Evolutionary conservation across 495 filamentous ascomycete species (phyloP), one percentile per base, ranked within the genome.

Genomic region (Penicillium cosmopolitanum): DNA sequence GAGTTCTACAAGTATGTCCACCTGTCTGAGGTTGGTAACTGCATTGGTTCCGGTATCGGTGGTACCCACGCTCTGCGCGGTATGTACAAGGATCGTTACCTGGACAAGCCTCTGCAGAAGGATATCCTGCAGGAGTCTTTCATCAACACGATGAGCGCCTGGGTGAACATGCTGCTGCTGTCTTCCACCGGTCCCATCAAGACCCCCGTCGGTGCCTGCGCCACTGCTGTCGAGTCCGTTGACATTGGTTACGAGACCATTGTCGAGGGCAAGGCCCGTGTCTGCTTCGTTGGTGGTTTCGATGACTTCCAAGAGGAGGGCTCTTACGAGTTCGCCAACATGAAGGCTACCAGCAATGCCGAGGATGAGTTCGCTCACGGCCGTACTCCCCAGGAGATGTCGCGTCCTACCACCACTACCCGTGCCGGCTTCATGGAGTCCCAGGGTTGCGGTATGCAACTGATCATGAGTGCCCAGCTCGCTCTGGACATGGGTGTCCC

Each of bases 1-100:
- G 95, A 99, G 76, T 98, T 99, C 77, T 99, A 99, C 84, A 92
- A 97, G 79, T 98, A 99, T 68, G 95, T 99, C 57, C 95, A 99
- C 73, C 85, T 99, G 52, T 97, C 96, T 2, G 90, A 99, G 71
- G 90, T 99, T 43, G 95, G 96, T 72, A 99, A 99, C 82, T 98
- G 96, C 74, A 85, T 99, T 61, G 95, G 95, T 71, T 98, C 96
- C 11, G 95, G 95, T 78, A 93, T 98, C 74, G 95, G 95, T 82
- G 95, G 95, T 74, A 92, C 91, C 50, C 84, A 85, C 63, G 96
- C 95, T 56, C 84, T 98, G 57, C 85, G 94, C 61, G 93, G 93
- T 58, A 98, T 99, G 95, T 97, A 98, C 80, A 96, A 94, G 79
- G 96, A 97, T 70, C 89, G 95, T 50, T 98, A 86, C 85, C 80